Percentiles rank a stretch among this genome's conserved stretches.
These are phyloP conservation scores for Chlorella sp. DNA, from an alignment of 139 green algal species.

Conservation along the genomic window DNA sequence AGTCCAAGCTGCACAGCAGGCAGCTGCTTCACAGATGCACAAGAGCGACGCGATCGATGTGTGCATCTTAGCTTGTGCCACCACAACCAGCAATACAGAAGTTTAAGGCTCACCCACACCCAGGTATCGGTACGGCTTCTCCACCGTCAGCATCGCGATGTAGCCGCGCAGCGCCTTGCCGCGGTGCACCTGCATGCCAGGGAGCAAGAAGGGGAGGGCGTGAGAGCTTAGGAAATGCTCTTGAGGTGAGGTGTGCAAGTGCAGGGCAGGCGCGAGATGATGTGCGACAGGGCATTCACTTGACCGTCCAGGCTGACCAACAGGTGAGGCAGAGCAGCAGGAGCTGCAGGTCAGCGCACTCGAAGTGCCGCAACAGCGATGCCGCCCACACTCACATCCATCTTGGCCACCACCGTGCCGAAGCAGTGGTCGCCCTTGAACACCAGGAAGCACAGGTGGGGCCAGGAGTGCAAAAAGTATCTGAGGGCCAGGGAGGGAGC, in stretches of 20 bases:
- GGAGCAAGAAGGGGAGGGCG: no score
- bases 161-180: slow-evolving; percentile 87
- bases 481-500: slow-evolving; percentile 11
- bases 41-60: no score
- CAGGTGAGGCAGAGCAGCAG: no score
- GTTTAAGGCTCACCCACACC: slow-evolving; percentile 75
- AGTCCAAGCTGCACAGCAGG: background rate
- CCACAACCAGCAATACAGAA: background rate
- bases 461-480: slow-evolving; percentile 94
- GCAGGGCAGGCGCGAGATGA: no score
- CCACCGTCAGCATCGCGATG: slow-evolving; percentile 98
- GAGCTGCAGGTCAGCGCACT: no score
- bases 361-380: no score
- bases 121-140: slow-evolving; percentile 81
- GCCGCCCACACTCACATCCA: slow-evolving; percentile 63
- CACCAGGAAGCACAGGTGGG: slow-evolving; percentile 90
- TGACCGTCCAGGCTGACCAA: no score
- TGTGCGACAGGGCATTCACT: no score
- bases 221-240: no score
- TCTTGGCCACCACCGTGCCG: slow-evolving; percentile 94
- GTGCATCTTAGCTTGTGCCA: no score
- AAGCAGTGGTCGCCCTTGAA: slow-evolving; percentile 71
- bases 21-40: background rate
- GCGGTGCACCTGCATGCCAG: slow-evolving; percentile 53
- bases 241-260: no score